Percentiles rank a stretch among this genome's conserved stretches.
Conservation (phyloP, 352 stramenopile genomes). For the Peronospora destructor region DNA sequence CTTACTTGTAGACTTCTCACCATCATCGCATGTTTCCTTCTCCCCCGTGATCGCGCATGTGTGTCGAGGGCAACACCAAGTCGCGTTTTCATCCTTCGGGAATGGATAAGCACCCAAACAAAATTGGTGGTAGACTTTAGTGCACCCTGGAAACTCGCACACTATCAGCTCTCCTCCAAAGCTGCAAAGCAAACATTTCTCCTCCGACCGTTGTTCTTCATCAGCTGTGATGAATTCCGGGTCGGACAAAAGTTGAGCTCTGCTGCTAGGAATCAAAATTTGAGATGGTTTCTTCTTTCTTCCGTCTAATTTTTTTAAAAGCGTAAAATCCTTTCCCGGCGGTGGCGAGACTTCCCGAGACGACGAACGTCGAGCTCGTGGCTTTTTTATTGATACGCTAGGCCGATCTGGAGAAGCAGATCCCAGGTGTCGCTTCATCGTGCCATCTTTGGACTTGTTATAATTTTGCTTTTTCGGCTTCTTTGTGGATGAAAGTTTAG, state of each 20-base stretch:
- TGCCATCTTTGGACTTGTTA: slow-evolving; percentile 45
- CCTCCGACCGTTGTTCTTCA: slow-evolving; percentile 54
- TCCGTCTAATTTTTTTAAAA: slow-evolving; percentile 29
- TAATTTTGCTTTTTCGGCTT: slow-evolving; percentile 56
- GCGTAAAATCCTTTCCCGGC: slow-evolving; percentile 24
- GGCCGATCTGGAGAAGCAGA: slow-evolving; percentile 37
- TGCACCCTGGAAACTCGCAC: slow-evolving; percentile 73
- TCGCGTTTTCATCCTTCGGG: slow-evolving; percentile 71
- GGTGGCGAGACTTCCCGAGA: slow-evolving; percentile 40
- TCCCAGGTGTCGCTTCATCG: slow-evolving; percentile 49
- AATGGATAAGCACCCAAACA: slow-evolving; percentile 76
- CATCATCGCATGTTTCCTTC: slow-evolving; percentile 44
- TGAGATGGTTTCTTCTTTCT: slow-evolving; percentile 38
- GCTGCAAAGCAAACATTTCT: slow-evolving; percentile 71
- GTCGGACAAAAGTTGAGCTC: slow-evolving; percentile 27
- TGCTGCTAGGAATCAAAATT: slow-evolving; percentile 34
- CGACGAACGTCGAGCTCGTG: slow-evolving; percentile 32
- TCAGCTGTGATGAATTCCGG: slow-evolving; percentile 31
- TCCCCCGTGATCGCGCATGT: slow-evolving; percentile 58
- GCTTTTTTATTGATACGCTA: slow-evolving; percentile 36
- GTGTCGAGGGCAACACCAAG: slow-evolving; percentile 77
- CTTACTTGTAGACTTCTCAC: slow-evolving; percentile 30
- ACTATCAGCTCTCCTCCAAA: slow-evolving; percentile 79
- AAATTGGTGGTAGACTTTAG: slow-evolving; percentile 86
- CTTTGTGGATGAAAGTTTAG: slow-evolving; percentile 26